Conservation (phyloP, 129 eudicot genomes). For the Saposhnikovia divaricata region DNA sequence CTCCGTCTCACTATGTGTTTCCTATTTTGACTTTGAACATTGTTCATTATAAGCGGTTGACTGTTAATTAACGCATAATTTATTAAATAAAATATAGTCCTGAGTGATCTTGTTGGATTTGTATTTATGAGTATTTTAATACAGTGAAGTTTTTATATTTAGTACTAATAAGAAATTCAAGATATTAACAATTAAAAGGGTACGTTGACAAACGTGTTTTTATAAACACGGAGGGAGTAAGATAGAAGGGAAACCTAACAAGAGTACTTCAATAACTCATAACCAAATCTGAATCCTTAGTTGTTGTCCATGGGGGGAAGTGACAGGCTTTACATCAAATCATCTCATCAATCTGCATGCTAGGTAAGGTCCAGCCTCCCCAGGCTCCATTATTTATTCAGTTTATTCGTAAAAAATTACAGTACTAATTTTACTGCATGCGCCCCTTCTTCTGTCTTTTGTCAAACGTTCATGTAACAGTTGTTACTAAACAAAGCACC, state of each 20-base stretch:
- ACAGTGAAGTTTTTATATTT: no score
- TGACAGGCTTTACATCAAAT: conserved; percentile 39
- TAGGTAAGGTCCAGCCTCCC: not conserved
- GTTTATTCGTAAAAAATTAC: not conserved
- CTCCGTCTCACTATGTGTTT: no score
- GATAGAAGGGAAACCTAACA: not conserved
- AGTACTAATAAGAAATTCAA: no score
- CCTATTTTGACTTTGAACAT: no score
- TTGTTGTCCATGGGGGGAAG: not conserved
- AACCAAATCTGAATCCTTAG: not conserved
- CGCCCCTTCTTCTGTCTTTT: not conserved
- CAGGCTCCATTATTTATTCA: not conserved
- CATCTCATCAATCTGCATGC: conserved; percentile 35
- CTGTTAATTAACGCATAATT: no score
- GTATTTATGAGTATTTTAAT: no score
- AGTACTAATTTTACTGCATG: not conserved
- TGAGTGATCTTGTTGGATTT: no score
- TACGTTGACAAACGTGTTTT: no score
- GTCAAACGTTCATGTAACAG: not conserved
- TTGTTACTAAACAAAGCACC: not conserved
- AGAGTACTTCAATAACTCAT: not conserved
- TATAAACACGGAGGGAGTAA: no score
- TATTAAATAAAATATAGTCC: no score
- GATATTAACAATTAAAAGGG: no score
- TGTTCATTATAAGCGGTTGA: no score